These are phyloP conservation scores for Polyporus arcularius DNA, from an alignment of 768 basidiomycete species.

Conservation along the genomic window DNA sequence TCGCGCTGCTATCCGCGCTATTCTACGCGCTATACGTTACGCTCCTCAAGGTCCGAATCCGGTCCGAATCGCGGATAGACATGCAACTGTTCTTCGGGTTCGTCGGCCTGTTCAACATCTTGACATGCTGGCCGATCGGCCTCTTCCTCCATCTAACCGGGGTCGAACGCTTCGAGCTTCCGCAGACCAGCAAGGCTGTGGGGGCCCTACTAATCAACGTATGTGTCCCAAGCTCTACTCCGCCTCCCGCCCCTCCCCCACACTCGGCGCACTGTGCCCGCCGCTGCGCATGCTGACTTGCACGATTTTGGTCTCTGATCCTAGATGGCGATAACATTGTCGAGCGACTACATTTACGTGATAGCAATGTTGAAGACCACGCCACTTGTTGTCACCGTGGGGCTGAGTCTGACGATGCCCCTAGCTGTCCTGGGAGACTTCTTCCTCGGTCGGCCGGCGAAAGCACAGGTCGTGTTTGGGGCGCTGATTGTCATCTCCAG, in stretches of 20 bases:
- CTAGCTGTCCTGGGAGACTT: conserved; percentile 85
- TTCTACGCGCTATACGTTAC: conserved; percentile 90
- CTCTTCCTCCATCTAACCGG: conserved; percentile 73
- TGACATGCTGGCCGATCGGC: conserved; percentile 75
- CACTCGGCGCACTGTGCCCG: neutral
- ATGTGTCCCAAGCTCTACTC: conserved; percentile 20
- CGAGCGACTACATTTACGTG: conserved; percentile 85
- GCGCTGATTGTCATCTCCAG: conserved; percentile 74
- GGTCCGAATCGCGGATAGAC: conserved; percentile 78
- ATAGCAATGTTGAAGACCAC: conserved; percentile 96
- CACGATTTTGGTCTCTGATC: neutral
- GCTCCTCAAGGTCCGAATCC: conserved; percentile 85
- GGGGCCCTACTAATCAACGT: conserved; percentile 59
- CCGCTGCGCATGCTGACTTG: neutral
- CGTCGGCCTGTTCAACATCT: conserved; percentile 84
- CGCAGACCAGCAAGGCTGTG: conserved; percentile 50
- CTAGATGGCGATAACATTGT: conserved; percentile 82
- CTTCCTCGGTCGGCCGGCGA: conserved; percentile 57
- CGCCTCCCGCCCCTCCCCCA: neutral
- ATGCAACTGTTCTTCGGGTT: conserved; percentile 97
- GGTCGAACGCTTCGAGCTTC: conserved; percentile 74
- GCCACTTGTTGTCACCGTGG: conserved; percentile 89
- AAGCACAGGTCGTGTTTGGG: conserved; percentile 65
- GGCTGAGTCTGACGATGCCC: conserved; percentile 91
- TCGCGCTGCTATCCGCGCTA: conserved; percentile 84